Percentiles rank a stretch among this genome's conserved stretches.
Conservation (phyloP, 2,329 filamentous ascomycete species). For the Botryotinia globosa region DNA sequence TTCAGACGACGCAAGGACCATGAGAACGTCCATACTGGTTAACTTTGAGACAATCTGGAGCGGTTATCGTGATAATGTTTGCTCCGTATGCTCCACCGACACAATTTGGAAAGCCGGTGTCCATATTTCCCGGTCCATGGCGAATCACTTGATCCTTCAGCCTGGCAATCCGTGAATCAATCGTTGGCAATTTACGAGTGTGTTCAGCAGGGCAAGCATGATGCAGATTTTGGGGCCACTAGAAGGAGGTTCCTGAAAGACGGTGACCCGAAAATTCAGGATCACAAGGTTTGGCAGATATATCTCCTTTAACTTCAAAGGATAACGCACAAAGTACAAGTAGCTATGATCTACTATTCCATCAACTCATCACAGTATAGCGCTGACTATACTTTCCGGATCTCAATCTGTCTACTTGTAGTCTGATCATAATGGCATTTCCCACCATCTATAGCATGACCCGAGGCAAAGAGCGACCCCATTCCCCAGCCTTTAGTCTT, state of each 20-base stretch:
- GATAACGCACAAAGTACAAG: background rate
- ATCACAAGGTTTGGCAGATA: background rate
- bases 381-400: background rate
- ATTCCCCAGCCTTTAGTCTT: background rate
- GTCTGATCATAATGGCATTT: background rate
- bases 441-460: background rate
- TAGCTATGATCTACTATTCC: background rate
- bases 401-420: background rate
- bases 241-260: background rate
- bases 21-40: background rate
- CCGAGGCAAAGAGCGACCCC: background rate
- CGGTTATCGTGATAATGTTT: background rate
- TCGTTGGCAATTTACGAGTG: background rate
- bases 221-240: background rate
- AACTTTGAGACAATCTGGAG: background rate
- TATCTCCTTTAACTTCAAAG: too few species aligned
- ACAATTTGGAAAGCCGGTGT: too few species aligned
- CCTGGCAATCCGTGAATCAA: background rate
- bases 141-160: background rate
- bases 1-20: background rate
- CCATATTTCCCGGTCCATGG: background rate
- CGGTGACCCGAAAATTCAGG: background rate
- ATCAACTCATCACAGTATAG: background rate
- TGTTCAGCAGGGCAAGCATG: background rate
- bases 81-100: too few species aligned